phyloP scores from a whole-genome alignment of 2,329 filamentous ascomycete genomes.

The Exophiala bonariae region DNA sequence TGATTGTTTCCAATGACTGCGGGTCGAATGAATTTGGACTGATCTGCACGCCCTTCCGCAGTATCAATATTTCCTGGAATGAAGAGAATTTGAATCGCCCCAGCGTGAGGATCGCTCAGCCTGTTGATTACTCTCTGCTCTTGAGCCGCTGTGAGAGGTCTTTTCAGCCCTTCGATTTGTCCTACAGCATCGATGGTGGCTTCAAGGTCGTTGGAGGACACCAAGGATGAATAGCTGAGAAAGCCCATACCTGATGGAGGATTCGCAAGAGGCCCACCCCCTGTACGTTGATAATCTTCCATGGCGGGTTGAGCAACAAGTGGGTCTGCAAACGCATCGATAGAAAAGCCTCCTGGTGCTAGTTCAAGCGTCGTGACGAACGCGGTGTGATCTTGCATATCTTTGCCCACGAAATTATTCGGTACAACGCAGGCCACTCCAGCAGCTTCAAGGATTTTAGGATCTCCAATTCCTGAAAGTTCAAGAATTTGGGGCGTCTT shows the following conservation, averaged over 20 bases:
- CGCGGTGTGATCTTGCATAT: conserved; percentile 58
- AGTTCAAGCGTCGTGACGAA: conserved; percentile 10
- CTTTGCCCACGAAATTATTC: conserved; percentile 62
- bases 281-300: conserved; percentile 6
- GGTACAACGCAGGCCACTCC: conserved; percentile 55
- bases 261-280: conserved; percentile 7
- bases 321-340: conserved; percentile 6
- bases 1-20: conserved; percentile 8
- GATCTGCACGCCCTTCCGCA: conserved; percentile 2
- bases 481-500: conserved; percentile 66
- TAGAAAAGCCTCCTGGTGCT: conserved; percentile 8
- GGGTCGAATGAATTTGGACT: conserved; percentile 6
- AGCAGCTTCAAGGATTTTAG: conserved; percentile 51
- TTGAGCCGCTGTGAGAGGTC: background rate
- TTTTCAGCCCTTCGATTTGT: background rate
- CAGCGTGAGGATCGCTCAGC: conserved; percentile 6
- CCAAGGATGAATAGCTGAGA: conserved; percentile 7
- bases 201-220: conserved; percentile 5
- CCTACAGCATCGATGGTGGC: conserved; percentile 1
- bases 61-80: conserved; percentile 8
- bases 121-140: background rate
- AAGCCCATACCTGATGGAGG: conserved; percentile 9
- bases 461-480: conserved; percentile 63
- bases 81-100: conserved; percentile 9
- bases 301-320: conserved; percentile 8